Evolutionary conservation across 352 stramenopile species (phyloP), one percentile per base, ranked within the genome.

Genomic region (Phytophthora hybrid): DNA sequence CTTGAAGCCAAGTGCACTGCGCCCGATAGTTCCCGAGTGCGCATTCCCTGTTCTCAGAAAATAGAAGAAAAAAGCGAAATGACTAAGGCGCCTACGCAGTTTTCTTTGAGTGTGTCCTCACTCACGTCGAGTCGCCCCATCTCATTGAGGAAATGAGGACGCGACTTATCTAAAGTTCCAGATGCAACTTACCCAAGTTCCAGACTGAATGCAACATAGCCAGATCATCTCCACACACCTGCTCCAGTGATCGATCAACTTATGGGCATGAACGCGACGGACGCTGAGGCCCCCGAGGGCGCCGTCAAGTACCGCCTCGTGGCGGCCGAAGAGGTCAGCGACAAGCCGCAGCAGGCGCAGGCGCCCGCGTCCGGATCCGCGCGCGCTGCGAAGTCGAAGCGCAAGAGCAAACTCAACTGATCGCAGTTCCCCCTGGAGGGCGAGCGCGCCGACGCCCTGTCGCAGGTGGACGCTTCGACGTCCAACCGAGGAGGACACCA

Each of bases 281-380:
- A 78, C 34, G 70, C 29, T 19, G 71, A 72, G 47, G 53, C 62
- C 32, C 44, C 63, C 9, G 70, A 73, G 47, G 70, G 73, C 46
- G 66, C 78, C 54, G 82, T 94, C 79, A 96, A 96, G 81, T 96
- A 94, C 78, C 87, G 78, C 49, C 77, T 96, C 11, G 89, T 96
- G 37, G 89, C 94, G 73, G 89, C 89, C 9, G 89, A 96, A 57
- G 89, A 96, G 64, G 89, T 96, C 54, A 84, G 49, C 26, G 59
- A 87, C 53, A 80, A 75, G 60, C n/a, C 69, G 37, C 37, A 44
- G 55, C 69, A 71, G 47, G 32, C 58, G 39, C 47, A 67, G 14
- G 10, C 60, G 31, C 13, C 41, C 13, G 16, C 37, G 11, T 44
- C 47, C n/a, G 44, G 23, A 26, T 26, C 66, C 19, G 19, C 26